Evolutionary conservation across 768 basidiomycete species (phyloP), one percentile per base, ranked within the genome.

Genomic region (Russula sp.): DNA sequence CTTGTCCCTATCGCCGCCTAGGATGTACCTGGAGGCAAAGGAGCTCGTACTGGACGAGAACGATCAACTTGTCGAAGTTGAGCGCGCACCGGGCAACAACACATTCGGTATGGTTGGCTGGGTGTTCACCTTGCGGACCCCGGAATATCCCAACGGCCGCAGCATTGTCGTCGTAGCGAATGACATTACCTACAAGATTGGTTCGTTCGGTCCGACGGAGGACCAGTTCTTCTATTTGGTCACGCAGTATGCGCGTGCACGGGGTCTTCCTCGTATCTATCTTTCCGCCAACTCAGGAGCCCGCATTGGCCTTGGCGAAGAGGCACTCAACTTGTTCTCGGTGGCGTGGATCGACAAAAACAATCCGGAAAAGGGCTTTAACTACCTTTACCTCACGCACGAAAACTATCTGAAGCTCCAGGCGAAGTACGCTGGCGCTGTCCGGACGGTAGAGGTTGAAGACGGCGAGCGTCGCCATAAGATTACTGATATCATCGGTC

Each of bases 241-340:
- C 57, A 95, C 95, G 3, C 88, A 94, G 73, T 94, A 96, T 71
- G 96, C 97, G 40, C 91, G 95, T 45, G 77, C 83, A 40, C 83
- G 82, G 44, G 96, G 97, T 54, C 76, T 97, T 32, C 97, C 97
- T 53, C 90, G 97, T 50, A 88, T 99, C 68, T 99, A 99, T 77
- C 86, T 99, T 47, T 98, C 97, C 6, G 97, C 97, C 68, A 99
- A 99, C 79, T 98, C 97, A 40, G 97, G 97, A 70, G 97, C 97
- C 66, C 89, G 97, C 63, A 87, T 98, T 64, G 97, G 97, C 59
- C 75, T 99, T 42, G 97, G 94, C 4, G 97, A 98, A 74, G 97
- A 99, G 74, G 82, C 87, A 22, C 79, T 97, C 69, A 79, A 82
- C 64, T 79, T 97, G 61, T 97, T 98, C 78, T 90, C 91, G 37